A percentile compares a stretch with the other conserved stretches of the same genome.
phyloP scores from a whole-genome alignment of 495 filamentous ascomycete genomes.

The Bryoglossum gracile region DNA sequence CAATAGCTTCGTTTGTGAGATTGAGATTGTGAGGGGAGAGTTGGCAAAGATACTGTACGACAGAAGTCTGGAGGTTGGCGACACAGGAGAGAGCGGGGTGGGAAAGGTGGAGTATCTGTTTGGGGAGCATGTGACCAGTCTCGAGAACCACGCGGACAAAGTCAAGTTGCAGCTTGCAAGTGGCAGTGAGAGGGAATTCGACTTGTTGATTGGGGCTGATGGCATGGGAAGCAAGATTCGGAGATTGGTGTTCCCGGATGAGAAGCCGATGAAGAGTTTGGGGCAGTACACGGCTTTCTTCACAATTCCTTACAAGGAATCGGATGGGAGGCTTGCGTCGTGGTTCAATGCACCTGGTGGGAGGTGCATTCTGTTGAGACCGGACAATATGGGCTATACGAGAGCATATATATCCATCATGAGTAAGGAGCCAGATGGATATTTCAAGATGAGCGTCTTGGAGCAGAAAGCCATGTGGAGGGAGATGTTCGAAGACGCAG shows the following conservation, averaged over 20 bases:
- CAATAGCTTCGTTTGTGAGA: slow-evolving; percentile 42
- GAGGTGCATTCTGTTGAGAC: slow-evolving; percentile 32
- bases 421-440: slow-evolving; percentile 20
- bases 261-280: slow-evolving; percentile 13
- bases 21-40: slow-evolving; percentile 49
- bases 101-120: too few species aligned
- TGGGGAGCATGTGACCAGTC: slow-evolving; percentile 28
- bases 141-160: slow-evolving; percentile 19
- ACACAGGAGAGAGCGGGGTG: background rate
- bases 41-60: slow-evolving; percentile 40
- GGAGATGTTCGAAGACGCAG: slow-evolving; percentile 35
- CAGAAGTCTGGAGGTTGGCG: too few species aligned
- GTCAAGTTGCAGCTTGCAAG: slow-evolving; percentile 34
- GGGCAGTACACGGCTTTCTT: slow-evolving; percentile 33
- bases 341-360: slow-evolving; percentile 27
- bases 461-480: slow-evolving; percentile 40
- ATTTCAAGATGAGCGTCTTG: slow-evolving; percentile 19
- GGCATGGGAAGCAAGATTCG: slow-evolving; percentile 37
- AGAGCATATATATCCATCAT: slow-evolving; percentile 35
- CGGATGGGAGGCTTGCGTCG: slow-evolving; percentile 19
- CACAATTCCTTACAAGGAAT: slow-evolving; percentile 23
- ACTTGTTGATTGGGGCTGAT: slow-evolving; percentile 43
- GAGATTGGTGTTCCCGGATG: slow-evolving; percentile 26
- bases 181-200: slow-evolving; percentile 28
- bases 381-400: slow-evolving; percentile 28